A percentile compares a stretch with the other conserved stretches of the same genome.
phyloP scores from a whole-genome alignment of 345 rosid species.

The Pistacia vera region DNA sequence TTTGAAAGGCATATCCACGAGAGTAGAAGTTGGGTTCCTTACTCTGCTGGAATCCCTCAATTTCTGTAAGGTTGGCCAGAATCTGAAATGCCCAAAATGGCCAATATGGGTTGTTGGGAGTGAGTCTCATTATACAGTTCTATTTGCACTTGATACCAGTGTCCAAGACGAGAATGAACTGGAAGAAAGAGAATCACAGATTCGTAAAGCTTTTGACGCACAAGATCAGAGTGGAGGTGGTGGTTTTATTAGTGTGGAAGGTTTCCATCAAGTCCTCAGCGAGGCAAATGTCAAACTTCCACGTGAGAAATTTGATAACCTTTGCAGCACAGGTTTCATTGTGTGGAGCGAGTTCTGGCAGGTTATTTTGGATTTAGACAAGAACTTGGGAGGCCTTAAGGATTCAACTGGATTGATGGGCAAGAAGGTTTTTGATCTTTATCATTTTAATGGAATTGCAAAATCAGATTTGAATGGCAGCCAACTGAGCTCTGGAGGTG shows the following conservation, averaged over 20 bases:
- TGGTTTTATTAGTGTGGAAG: constrained; percentile 95
- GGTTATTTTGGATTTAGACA: constrained; percentile 79
- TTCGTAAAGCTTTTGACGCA: constrained; percentile 87
- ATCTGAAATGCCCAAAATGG: constrained; percentile 91
- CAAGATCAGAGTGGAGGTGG: constrained; percentile 99
- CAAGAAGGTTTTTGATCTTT: constrained; percentile 89
- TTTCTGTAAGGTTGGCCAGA: constrained; percentile 94
- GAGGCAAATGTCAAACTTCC: constrained; percentile 70
- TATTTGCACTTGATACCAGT: constrained; percentile 81
- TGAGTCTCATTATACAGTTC: constrained; percentile 96
- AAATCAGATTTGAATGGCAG: constrained; percentile 85
- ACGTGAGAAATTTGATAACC: constrained; percentile 63
- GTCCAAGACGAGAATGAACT: constrained; percentile 96
- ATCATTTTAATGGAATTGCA: constrained; percentile 97
- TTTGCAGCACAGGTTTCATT: constrained; percentile 76
- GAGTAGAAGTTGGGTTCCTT: constrained; percentile 95
- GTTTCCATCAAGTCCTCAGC: constrained; percentile 81
- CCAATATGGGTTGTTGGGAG: constrained; percentile 99
- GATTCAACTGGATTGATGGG: constrained; percentile 96
- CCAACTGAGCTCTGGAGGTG: constrained; percentile 51
- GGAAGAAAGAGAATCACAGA: constrained; percentile 88
- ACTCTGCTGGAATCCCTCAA: constrained; percentile 93
- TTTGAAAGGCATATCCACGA: constrained; percentile 77
- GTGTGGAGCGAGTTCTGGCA: constrained; percentile 99
- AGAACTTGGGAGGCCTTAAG: constrained; percentile 77